Conservation (phyloP, 805 yeast genomes). For the Metschnikowia arizonensis region DNA sequence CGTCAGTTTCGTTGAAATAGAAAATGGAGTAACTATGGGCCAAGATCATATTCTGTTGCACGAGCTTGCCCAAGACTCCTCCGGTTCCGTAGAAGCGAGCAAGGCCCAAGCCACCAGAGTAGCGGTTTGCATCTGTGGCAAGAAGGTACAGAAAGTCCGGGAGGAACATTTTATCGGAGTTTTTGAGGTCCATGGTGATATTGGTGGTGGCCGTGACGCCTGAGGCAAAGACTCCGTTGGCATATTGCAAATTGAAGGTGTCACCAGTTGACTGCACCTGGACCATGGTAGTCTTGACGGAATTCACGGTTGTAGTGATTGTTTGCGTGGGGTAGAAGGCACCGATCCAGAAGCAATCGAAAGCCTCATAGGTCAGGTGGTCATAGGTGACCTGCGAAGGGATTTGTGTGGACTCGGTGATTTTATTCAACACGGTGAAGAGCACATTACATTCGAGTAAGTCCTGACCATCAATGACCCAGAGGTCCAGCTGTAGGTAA, state of each 20-base stretch:
- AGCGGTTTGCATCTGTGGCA: conserved; percentile 21
- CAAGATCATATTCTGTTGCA: conserved; percentile 19
- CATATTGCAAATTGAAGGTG: conserved; percentile 24
- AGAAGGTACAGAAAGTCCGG: conserved; percentile 31
- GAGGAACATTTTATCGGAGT: too few relatives aligned
- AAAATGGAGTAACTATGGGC: conserved; percentile 32
- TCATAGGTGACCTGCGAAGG: conserved; percentile 17
- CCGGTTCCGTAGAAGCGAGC: conserved; percentile 25
- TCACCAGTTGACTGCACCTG: not conserved
- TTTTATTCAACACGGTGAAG: conserved; percentile 1
- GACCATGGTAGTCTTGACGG: conserved; percentile 15
- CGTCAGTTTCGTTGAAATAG: conserved; percentile 22
- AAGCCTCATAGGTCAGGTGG: conserved; percentile 20
- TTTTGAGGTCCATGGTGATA: conserved; percentile 14
- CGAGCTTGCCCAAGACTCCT: conserved; percentile 29
- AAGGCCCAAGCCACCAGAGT: conserved; percentile 35
- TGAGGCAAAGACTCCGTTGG: conserved; percentile 23
- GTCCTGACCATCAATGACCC: conserved; percentile 31
- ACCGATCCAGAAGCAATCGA: conserved; percentile 30
- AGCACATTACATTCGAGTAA: conserved; percentile 25
- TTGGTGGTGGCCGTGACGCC: conserved; percentile 28
- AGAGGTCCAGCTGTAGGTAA: conserved; percentile 34
- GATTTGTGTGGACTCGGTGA: conserved; percentile 3
- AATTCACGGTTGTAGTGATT: conserved; percentile 11
- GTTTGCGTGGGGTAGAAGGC: conserved; percentile 15